phyloP scores from a whole-genome alignment of 2,329 filamentous ascomycete genomes.

The Aspergillus fructus region DNA sequence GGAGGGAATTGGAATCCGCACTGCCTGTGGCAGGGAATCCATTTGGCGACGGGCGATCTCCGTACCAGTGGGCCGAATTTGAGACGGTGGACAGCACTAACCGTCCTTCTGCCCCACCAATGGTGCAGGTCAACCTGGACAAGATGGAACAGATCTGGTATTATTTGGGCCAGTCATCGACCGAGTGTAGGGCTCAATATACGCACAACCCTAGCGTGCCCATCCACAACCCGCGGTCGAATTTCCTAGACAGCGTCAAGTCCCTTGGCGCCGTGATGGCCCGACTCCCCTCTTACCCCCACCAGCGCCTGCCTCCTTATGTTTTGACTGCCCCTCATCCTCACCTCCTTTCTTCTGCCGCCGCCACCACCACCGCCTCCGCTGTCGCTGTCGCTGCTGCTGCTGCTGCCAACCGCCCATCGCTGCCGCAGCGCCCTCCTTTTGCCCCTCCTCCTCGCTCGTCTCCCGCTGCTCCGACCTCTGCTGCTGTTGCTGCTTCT shows the following conservation, averaged over 20 bases:
- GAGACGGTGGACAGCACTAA: constrained; percentile 57
- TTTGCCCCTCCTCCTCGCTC: constrained; percentile 34
- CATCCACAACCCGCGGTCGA: constrained; percentile 49
- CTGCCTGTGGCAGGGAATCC: constrained; percentile 64
- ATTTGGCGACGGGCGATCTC: constrained; percentile 58
- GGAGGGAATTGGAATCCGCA: constrained; percentile 59
- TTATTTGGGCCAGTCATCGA: constrained; percentile 82
- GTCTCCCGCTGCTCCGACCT: constrained; percentile 24
- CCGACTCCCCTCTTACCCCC: constrained; percentile 28
- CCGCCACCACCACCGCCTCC: constrained; percentile 15
- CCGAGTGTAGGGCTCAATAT: constrained; percentile 87
- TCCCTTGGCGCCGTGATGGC: constrained; percentile 35
- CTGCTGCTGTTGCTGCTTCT: constrained; percentile 34
- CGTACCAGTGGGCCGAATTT: constrained; percentile 78
- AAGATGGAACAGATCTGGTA: constrained; percentile 80
- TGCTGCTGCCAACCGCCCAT: constrained; percentile 27
- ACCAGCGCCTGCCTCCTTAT: constrained; percentile 27
- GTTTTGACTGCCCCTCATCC: constrained; percentile 18
- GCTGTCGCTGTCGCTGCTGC: constrained; percentile 18
- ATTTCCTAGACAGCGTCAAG: constrained; percentile 51
- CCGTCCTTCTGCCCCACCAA: constrained; percentile 55
- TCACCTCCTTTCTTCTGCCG: constrained; percentile 18
- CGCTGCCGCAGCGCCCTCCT: constrained; percentile 33
- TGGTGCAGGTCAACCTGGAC: constrained; percentile 68
- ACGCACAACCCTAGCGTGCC: constrained; percentile 68